Conservation (phyloP, 192 early-diverging fungal species). For the Coemansia reversa region DNA sequence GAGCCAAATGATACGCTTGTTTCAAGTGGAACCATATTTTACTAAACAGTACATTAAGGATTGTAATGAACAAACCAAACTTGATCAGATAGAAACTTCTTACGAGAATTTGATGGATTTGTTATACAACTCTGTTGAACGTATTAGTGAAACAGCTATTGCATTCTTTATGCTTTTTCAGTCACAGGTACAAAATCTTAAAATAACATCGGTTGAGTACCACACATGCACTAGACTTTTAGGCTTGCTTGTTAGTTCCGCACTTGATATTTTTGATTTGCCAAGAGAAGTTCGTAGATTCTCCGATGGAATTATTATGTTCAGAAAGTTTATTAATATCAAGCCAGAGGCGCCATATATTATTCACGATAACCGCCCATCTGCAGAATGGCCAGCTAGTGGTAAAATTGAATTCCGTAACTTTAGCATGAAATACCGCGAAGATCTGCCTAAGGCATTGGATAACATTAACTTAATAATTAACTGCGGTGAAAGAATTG, state of each 20-base stretch:
- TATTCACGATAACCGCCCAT: conserved; percentile 10
- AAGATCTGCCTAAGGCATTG: conserved; percentile 28
- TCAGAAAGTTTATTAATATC: conserved; percentile 1
- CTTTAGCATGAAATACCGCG: conserved; percentile 26
- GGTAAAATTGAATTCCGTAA: conserved; percentile 35
- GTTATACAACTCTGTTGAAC: no score
- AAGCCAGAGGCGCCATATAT: conserved; percentile 15
- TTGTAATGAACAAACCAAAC: no score
- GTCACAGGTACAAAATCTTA: no score
- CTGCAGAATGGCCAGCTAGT: conserved; percentile 16
- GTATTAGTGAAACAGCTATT: no score
- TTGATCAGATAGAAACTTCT: no score
- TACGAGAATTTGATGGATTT: no score
- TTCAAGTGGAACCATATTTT: conserved; percentile 47
- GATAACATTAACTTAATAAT: conserved; percentile 51
- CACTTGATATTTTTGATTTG: background rate
- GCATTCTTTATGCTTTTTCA: no score
- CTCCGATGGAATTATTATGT: background rate
- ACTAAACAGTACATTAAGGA: no score
- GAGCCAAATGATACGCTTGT: conserved; percentile 67
- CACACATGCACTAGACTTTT: no score
- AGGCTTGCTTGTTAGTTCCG: no score
- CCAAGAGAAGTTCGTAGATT: conserved; percentile 2
- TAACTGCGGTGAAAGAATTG: conserved; percentile 60
- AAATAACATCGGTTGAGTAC: no score